A percentile compares a stretch with the other conserved stretches of the same genome.
Conservation (phyloP, 208 protist genomes). For the Wallacemonas rigidus region DNA sequence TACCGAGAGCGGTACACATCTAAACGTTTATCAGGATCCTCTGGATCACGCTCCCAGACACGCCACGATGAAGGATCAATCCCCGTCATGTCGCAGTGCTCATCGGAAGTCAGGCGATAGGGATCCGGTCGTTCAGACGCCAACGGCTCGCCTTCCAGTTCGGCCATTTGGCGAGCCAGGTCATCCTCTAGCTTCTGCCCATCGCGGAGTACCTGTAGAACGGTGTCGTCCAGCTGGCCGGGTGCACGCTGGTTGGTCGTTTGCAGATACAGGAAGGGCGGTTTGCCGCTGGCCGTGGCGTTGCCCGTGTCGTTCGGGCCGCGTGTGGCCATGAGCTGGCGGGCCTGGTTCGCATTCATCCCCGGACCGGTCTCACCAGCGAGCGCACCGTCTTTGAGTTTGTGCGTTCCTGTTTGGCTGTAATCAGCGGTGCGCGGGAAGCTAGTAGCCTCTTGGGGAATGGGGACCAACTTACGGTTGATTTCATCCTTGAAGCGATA, state of each 20-base stretch:
- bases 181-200: slow-evolving; percentile 51
- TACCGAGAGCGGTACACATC: slow-evolving; percentile 87
- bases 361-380: slow-evolving; percentile 34
- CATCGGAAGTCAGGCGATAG: slow-evolving; percentile 83
- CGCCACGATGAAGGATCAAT: slow-evolving; percentile 79
- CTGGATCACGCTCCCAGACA: slow-evolving; percentile 44
- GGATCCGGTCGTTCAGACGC: slow-evolving; percentile 40
- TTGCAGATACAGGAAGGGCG: slow-evolving; percentile 64
- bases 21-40: slow-evolving; percentile 30
- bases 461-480: slow-evolving; percentile 81
- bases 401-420: slow-evolving; percentile 68
- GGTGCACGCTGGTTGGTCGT: slow-evolving; percentile 69
- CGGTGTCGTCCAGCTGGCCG: slow-evolving; percentile 61
- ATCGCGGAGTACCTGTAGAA: slow-evolving; percentile 53
- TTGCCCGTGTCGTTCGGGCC: slow-evolving; percentile 11
- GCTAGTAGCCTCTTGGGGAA: slow-evolving; percentile 80
- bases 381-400: slow-evolving; percentile 37
- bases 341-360: slow-evolving; percentile 69
- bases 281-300: slow-evolving; percentile 32
- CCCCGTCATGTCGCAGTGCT: slow-evolving; percentile 83
- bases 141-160: slow-evolving; percentile 60
- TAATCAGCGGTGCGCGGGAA: slow-evolving; percentile 73
- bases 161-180: slow-evolving; percentile 31
- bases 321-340: slow-evolving; percentile 31
- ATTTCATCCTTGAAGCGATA: slow-evolving; percentile 83